phyloP scores from a whole-genome alignment of 2,329 filamentous ascomycete species.

The Dactylonectria macrodidyma region DNA sequence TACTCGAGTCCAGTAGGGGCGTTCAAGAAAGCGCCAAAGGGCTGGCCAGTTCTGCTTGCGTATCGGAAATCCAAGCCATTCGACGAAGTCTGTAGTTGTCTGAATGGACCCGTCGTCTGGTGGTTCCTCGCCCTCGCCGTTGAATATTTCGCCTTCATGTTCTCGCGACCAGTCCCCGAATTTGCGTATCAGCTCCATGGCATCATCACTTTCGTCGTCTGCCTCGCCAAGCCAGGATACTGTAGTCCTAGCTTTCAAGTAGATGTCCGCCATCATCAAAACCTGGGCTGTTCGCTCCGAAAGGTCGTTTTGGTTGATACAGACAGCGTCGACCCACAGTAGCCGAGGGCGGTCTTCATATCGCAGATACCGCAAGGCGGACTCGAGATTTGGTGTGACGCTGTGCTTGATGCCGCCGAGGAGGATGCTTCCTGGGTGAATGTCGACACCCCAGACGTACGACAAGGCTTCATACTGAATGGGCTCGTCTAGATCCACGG shows the following conservation, averaged over 20 bases:
- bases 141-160: neutral
- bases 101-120: neutral
- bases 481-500: neutral
- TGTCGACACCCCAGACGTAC: neutral
- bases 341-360: neutral
- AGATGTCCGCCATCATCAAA: slow-evolving; percentile 7
- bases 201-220: neutral
- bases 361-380: neutral
- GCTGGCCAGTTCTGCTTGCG: slow-evolving; percentile 16
- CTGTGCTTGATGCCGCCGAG: neutral
- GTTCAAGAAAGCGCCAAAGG: slow-evolving; percentile 17
- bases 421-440: neutral
- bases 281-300: slow-evolving; percentile 8
- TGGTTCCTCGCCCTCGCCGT: neutral
- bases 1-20: slow-evolving; percentile 16
- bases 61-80: slow-evolving; percentile 11
- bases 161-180: slow-evolving; percentile 5
- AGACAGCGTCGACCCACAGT: slow-evolving; percentile 17
- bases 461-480: neutral
- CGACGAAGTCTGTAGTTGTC: neutral
- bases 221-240: slow-evolving; percentile 1
- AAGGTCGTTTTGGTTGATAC: slow-evolving; percentile 21
- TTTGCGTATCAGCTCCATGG: neutral
- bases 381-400: neutral
- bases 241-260: neutral